These are phyloP conservation scores for Salvia splendens DNA, from an alignment of 257 asterid genomes.

Conservation along the genomic window DNA sequence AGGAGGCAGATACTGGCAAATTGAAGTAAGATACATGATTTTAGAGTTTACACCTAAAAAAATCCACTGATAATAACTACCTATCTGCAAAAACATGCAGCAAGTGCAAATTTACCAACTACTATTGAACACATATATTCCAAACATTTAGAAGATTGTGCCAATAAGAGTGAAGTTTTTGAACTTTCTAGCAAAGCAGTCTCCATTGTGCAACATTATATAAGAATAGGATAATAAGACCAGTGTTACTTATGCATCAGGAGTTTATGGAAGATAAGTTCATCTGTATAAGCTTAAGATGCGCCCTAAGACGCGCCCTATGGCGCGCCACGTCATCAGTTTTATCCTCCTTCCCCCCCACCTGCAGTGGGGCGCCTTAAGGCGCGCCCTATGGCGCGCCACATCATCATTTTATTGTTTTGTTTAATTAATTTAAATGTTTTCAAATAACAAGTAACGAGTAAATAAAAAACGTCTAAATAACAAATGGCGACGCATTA, in stretches of 20 bases:
- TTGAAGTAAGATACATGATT: constrained; percentile 1
- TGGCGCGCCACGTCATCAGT: no score
- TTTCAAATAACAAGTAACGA: no score
- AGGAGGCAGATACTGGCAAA: constrained; percentile 8
- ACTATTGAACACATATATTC: not conserved
- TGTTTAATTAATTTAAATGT: no score
- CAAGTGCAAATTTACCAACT: not conserved
- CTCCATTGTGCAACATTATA: constrained; percentile 9
- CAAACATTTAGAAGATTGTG: not conserved
- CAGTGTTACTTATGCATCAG: not conserved
- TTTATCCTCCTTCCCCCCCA: no score
- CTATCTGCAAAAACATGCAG: not conserved
- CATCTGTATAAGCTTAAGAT: not conserved
- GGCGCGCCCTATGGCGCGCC: no score
- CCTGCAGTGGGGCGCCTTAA: no score
- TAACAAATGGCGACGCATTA: no score
- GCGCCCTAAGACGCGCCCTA: no score
- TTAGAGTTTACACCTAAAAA: no score
- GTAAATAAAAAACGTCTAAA: no score
- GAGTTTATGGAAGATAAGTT: not conserved
- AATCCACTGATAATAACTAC: not conserved
- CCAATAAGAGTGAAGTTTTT: not conserved
- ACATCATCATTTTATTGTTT: no score
- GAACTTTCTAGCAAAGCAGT: not conserved
- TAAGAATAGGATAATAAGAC: not conserved